Base-by-base conservation (phyloP, 2,329 filamentous ascomycete species). In the Proliferodiscus dingleyae region DNA sequence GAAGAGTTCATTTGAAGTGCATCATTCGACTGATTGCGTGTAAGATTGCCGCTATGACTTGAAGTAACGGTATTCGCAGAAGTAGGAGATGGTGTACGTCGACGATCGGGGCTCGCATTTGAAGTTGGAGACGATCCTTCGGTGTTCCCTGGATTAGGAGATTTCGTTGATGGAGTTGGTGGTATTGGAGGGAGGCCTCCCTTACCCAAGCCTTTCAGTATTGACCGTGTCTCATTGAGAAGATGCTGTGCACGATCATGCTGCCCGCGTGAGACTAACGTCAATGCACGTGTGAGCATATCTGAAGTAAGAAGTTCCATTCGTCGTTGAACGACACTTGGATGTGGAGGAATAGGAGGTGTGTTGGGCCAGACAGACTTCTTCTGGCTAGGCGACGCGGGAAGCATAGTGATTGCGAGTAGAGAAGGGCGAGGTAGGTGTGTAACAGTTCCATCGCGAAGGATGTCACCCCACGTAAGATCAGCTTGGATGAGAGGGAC, bases 291-390 rank as follows among this genome's bases (percentile, higher is more conserved):
- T 6, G 89, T 95, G 52, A 98, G 78, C 93, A 98, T 98, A 64
- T 98, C 93, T 1, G 91, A 97, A 2, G 93, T 97, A 43, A 98
- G 77, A 23, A 98, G 74, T 67, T 98, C 93, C 93, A 98, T 98
- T 37, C 93, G 85, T 32, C 93, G 81, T 68, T 98, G 93, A 5
- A 98, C 91, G 49, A 98, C 89, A 51, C 85, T 88, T 4, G 93
- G 90, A 63, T 97, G 93, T 37, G 93, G 91, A 11, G 93, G 93
- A 51, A 98, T 98, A 1, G 89, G 87, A 11, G 90, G 88, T 10
- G 75, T 71, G 55, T 73, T 78, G 36, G 71, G 71, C 78, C 79
- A 83, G 13, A 82, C 78, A 55, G 78, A 85, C 69, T 83, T 82
- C 51, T 78, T 78, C 44, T 76, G 77, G 21, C 74, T 72, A 4